A percentile compares a stretch with the other conserved stretches of the same genome.
Evolutionary conservation across 2,329 filamentous ascomycete species (phyloP).

Genomic region (Paracoccidioides lutzii): DNA sequence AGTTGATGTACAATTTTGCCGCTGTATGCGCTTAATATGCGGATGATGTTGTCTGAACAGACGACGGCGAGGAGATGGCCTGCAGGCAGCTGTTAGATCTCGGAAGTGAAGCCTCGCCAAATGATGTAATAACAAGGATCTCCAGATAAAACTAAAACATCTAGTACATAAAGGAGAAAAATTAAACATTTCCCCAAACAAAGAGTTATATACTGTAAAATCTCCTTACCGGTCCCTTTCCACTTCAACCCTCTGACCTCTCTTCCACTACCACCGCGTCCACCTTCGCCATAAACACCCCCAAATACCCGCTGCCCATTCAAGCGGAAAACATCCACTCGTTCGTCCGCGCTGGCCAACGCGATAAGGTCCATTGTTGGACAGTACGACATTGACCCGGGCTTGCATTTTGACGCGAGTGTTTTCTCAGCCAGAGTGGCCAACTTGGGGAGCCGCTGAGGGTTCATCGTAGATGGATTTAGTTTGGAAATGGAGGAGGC

Average conservation of each 20-base stretch:
- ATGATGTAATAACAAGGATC: constrained; percentile 2
- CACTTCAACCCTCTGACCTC: constrained; percentile 41
- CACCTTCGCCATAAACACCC: constrained; percentile 26
- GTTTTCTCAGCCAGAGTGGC: constrained; percentile 29
- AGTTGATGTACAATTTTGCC: constrained; percentile 70
- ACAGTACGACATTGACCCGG: constrained; percentile 54
- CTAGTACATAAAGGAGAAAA: neutral
- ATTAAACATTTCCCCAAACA: neutral
- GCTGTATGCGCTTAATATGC: constrained; percentile 65
- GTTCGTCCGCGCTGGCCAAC: constrained; percentile 52
- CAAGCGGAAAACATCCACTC: constrained; percentile 63
- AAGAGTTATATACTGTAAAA: constrained; percentile 3
- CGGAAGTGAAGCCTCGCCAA: neutral
- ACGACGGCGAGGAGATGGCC: constrained; percentile 63
- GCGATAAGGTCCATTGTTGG: constrained; percentile 75
- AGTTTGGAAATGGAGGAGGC: neutral
- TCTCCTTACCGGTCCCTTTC: constrained; percentile 52
- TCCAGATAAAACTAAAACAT: neutral
- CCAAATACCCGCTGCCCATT: constrained; percentile 59
- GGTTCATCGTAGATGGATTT: neutral
- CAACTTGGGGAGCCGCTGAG: constrained; percentile 16
- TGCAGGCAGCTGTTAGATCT: constrained; percentile 9
- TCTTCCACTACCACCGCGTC: constrained; percentile 17
- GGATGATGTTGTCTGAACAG: constrained; percentile 68
- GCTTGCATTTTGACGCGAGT: constrained; percentile 31